A percentile compares a stretch with the other conserved stretches of the same genome.
phyloP scores from a whole-genome alignment of 306 rosid species.

The Quercus berberidifolia region DNA sequence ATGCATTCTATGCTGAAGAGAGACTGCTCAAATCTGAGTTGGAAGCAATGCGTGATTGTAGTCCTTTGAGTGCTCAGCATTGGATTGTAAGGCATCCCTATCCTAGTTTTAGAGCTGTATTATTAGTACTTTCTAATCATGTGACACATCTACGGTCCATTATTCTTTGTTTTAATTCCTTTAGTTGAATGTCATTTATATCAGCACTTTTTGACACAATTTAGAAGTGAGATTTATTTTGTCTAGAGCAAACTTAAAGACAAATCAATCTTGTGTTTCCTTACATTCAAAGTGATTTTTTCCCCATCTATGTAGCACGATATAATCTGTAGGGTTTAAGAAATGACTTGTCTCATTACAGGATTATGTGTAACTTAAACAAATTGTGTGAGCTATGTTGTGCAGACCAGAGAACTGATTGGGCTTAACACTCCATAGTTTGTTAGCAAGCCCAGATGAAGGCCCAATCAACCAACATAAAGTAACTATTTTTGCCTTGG shows the following conservation, averaged over 20 bases:
- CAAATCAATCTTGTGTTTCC: not conserved
- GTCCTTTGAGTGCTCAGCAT: constrained; percentile 71
- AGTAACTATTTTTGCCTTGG: not conserved
- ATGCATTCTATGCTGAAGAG: constrained; percentile 81
- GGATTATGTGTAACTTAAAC: not conserved
- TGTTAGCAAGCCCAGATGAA: not conserved
- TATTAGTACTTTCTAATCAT: not conserved
- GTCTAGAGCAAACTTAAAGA: not conserved
- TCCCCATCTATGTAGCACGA: not conserved
- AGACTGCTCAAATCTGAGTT: constrained; percentile 60
- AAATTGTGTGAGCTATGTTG: not conserved
- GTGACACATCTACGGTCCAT: not conserved
- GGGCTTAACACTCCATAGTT: not conserved
- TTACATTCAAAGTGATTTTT: not conserved
- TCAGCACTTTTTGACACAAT: not conserved
- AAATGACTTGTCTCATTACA: not conserved
- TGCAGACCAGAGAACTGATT: not conserved
- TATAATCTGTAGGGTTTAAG: not conserved
- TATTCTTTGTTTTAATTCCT: not conserved
- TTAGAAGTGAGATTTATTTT: not conserved
- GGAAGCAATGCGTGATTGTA: constrained; percentile 82
- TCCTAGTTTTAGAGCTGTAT: constrained; percentile 6
- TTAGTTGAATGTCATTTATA: not conserved
- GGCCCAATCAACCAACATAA: not conserved
- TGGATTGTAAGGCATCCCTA: constrained; percentile 69